Conservation (phyloP, 305 asterid species). For the Solanum hybrid region DNA sequence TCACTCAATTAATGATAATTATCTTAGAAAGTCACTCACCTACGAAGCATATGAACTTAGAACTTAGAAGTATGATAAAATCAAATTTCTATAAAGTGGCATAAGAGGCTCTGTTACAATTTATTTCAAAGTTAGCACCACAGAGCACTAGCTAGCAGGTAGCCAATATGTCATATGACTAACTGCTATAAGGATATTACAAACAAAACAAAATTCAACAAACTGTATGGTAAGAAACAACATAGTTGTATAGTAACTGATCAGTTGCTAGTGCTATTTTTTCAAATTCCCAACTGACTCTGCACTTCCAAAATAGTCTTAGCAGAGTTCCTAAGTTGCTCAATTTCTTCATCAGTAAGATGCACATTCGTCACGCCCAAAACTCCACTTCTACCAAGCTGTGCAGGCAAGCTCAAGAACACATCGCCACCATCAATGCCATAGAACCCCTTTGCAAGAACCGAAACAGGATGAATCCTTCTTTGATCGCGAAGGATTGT, state of each 20-base stretch:
- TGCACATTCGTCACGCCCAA: conserved; percentile 72
- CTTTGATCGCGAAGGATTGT: conserved; percentile 64
- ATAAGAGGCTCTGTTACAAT: background rate
- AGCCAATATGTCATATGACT: background rate
- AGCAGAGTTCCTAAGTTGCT: conserved; percentile 59
- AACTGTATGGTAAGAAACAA: background rate
- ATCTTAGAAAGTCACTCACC: background rate
- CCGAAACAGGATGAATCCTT: conserved; percentile 72
- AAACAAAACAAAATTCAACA: background rate
- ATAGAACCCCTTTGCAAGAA: conserved; percentile 66
- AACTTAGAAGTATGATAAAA: background rate
- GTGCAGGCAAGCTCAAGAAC: conserved; percentile 81
- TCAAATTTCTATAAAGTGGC: background rate
- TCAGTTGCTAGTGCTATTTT: background rate
- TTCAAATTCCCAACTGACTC: conserved; percentile 49
- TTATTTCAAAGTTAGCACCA: background rate
- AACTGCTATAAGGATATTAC: background rate
- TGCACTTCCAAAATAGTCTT: conserved; percentile 62
- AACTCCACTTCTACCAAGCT: conserved; percentile 56
- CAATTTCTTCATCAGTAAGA: conserved; percentile 61
- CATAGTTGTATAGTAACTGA: background rate
- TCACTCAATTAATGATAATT: background rate
- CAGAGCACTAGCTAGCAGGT: background rate
- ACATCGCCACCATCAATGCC: conserved; percentile 56
- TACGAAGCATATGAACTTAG: background rate